Evolutionary conservation across 495 filamentous ascomycete species (phyloP), one percentile per base, ranked within the genome.

Genomic region (Parmelia sp.): DNA sequence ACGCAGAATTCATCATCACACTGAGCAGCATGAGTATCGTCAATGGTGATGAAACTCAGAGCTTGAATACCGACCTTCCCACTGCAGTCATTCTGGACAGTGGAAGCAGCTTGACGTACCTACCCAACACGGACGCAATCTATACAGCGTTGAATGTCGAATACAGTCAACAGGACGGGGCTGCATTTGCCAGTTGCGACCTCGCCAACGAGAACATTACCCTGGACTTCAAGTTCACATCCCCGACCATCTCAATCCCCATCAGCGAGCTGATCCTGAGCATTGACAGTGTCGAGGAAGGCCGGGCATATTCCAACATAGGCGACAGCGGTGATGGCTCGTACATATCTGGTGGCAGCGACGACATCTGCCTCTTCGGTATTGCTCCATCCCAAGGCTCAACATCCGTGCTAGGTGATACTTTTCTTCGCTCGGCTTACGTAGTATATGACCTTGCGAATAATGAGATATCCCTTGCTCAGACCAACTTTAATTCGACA

Each of bases 371-470:
- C 68, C 76, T 88, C 31, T 91, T 92, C 68, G 91, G 91, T 56
- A 88, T 97, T 72, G 80, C 82, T 11, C 87, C 90, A 17, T 84
- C 89, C 8, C 65, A 39, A 35, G 69, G 75, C n/a, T 83, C 82
- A 53, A 86, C 84, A 6, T 77, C 82, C 44, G 87, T 96, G 7
- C 76, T 98, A 39, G 93, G 93, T 17, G 93, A 98, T 72, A 97
- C 93, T 0, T 98, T 97, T 77, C 80, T 98, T 21, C 84, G 94
- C 62, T 90, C 86, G 40, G 91, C 92, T 0, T 98, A 97, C 70
- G 86, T 96, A 35, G 93, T 98, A 0, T 97, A 92, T 70, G 92
- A 97, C 69, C 77, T 97, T 21, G 82, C 80, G 19, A 96, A 93
- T 72, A 91, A 96, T 74, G 82, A 91, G 75, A 92, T 98, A 63